These are phyloP conservation scores for Speleostelium caveatum DNA, from an alignment of 78 protist species.

Conservation along the genomic window DNA sequence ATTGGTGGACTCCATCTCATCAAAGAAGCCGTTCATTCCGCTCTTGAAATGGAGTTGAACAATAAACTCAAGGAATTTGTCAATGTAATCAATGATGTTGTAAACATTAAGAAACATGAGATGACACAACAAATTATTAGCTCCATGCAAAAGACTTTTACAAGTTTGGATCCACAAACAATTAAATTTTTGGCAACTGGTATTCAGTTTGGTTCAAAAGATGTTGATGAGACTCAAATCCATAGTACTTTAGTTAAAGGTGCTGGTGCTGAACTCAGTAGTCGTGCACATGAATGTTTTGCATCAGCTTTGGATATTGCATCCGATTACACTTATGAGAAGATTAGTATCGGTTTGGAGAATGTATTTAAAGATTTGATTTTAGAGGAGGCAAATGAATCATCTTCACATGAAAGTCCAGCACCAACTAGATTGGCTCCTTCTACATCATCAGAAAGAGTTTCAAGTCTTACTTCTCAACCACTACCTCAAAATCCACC, in stretches of 20 bases:
- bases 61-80: slow-evolving; percentile 72
- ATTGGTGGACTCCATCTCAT: slow-evolving; percentile 66
- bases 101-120: slow-evolving; percentile 50
- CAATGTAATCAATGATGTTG: slow-evolving; percentile 37
- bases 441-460: neutral
- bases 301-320: slow-evolving; percentile 67
- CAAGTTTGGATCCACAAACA: slow-evolving; percentile 48
- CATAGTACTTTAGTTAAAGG: slow-evolving; percentile 60
- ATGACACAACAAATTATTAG: slow-evolving; percentile 76
- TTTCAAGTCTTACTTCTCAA: neutral
- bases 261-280: slow-evolving; percentile 80
- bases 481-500: slow-evolving; percentile 3
- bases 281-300: slow-evolving; percentile 73
- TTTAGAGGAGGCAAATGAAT: slow-evolving; percentile 14
- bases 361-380: slow-evolving; percentile 72
- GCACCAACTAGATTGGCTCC: slow-evolving; percentile 16
- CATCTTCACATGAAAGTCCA: neutral
- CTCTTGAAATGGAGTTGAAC: slow-evolving; percentile 75
- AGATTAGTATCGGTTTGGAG: slow-evolving; percentile 61
- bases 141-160: slow-evolving; percentile 50
- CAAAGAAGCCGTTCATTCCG: slow-evolving; percentile 65
- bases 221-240: slow-evolving; percentile 62
- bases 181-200: slow-evolving; percentile 67
- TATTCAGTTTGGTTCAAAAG: slow-evolving; percentile 81
- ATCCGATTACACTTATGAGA: slow-evolving; percentile 77